Base-by-base conservation (phyloP, 2,329 filamentous ascomycete species). In the Rosellinia necatrix region DNA sequence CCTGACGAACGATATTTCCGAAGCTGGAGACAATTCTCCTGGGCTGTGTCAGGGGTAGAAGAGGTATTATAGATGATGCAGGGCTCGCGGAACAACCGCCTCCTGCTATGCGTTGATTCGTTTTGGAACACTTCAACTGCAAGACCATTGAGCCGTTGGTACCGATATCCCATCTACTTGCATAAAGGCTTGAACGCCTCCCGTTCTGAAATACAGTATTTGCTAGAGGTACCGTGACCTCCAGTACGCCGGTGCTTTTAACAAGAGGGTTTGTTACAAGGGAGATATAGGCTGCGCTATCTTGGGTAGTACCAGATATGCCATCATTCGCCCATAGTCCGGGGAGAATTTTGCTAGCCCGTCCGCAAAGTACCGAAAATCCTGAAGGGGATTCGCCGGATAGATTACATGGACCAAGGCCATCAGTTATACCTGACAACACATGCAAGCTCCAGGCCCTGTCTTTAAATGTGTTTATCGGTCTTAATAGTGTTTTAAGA, bases 121-220 rank as follows among this genome's bases (percentile, higher is more conserved):
- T 67, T 52, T 75, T 78, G 27, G 76, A 71, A 1, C 60, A 57
- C 4, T 63, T 65, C n/a, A 68, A 61, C 2, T 62, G 32, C 8
- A 74, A 64, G 5, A 3, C 66, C 8, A 68, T 64, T 9, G 68
- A 67, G 21, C 49, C 55, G 5, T 44, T 21, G 4, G 46, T 27
- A 15, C 47, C 37, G 9, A 34, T 43, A 25, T 60, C 50, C 78
- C 78, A 81, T 52, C 62, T 70, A 53, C 72, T 76, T 2, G 75
- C 73, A 24, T 81, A 67, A 6, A 90, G 72, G 1, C 85, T 89
- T 2, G 86, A 86, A 1, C 76, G 75, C 22, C 76, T 78, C 41
- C 85, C 88, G 58, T 87, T 93, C 34, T 86, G 82, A 67, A 94
- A 94, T 6, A 91, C 75, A 0, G 91, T 96, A 66, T 91, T 90